Conservation (phyloP, 306 rosid genomes). For the Cicer cuneatum region DNA sequence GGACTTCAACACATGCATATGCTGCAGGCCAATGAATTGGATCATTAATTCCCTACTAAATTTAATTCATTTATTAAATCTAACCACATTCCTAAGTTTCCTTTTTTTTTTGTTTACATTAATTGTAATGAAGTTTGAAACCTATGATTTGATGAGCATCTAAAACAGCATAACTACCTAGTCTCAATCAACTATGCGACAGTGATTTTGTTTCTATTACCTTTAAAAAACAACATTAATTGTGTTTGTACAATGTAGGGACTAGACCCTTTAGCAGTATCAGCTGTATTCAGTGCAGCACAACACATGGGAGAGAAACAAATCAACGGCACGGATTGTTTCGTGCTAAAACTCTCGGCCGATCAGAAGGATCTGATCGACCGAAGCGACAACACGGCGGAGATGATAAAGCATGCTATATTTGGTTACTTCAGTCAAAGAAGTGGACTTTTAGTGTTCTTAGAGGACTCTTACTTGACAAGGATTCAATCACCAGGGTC, state of each 20-base stretch:
- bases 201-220: slow-evolving; percentile 6
- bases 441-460: slow-evolving; percentile 70
- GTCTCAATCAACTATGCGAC: not conserved
- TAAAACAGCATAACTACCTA: not conserved
- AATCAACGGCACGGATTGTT: slow-evolving; percentile 72
- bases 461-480: slow-evolving; percentile 88
- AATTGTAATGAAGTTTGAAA: not conserved
- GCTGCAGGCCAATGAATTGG: slow-evolving; percentile 46
- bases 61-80: slow-evolving; percentile 39
- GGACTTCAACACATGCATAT: slow-evolving; percentile 20
- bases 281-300: slow-evolving; percentile 74
- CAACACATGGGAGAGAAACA: slow-evolving; percentile 88
- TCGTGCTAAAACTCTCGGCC: slow-evolving; percentile 74
- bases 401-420: slow-evolving; percentile 87
- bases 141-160: slow-evolving; percentile 9
- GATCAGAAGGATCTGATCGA: slow-evolving; percentile 75
- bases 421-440: slow-evolving; percentile 90
- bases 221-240: slow-evolving; percentile 9
- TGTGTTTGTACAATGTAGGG: slow-evolving; percentile 57
- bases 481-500: slow-evolving; percentile 90
- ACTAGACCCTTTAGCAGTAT: slow-evolving; percentile 81
- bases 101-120: slow-evolving; percentile 12
- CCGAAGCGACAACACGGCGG: slow-evolving; percentile 88
- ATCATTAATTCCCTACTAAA: slow-evolving; percentile 48
- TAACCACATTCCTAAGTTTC: slow-evolving; percentile 46